Evolutionary conservation across 768 basidiomycete species (phyloP), one percentile per base, ranked within the genome.

Genomic region (Calocybe gangraenosa): DNA sequence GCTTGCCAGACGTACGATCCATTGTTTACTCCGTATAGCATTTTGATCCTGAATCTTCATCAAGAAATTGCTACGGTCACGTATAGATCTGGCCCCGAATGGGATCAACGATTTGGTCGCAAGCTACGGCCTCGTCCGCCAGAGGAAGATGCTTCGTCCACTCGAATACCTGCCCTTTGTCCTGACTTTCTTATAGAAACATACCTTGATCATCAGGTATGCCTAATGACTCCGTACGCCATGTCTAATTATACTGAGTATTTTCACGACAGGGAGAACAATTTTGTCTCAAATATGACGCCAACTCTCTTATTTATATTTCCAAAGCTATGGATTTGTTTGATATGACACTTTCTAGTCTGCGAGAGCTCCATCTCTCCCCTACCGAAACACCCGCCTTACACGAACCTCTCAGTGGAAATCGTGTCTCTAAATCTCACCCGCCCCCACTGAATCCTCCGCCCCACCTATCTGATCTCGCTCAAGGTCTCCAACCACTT

Each of bases 271-370:
- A 92, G 82, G 94, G 93, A 41, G 93, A 96, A 66, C 81, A 92
- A 57, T 99, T 98, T 68, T 98, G 96, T 64, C 73, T 99, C 46
- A 98, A 96, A 62, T 99, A 98, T 64, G 96, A 99, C 62, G 95
- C 96, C 47, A 99, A 98, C 69, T 97, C 94, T 1, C 84, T 98
- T 65, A 92, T 98, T 53, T 99, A 98, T 72, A 82, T 99, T 49
- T 95, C 92, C 4, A 99, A 98, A 66, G 96, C 96, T 23, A 99
- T 99, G 96, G 96, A 98, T 64, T 75, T 98, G 0, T 99, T 99
- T 66, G 95, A 97, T 67, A 84, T 99, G 80, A 92, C 92, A 3
- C 68, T 71, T 0, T 76, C 88, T 13, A 77, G 92, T 13, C 76
- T 99, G 14, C 63, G 76, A 38, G 78, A 78, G 19, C 77, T 97